Base-by-base conservation (phyloP, 139 green algal species). In the Raphidocelis subcapitata region DNA sequence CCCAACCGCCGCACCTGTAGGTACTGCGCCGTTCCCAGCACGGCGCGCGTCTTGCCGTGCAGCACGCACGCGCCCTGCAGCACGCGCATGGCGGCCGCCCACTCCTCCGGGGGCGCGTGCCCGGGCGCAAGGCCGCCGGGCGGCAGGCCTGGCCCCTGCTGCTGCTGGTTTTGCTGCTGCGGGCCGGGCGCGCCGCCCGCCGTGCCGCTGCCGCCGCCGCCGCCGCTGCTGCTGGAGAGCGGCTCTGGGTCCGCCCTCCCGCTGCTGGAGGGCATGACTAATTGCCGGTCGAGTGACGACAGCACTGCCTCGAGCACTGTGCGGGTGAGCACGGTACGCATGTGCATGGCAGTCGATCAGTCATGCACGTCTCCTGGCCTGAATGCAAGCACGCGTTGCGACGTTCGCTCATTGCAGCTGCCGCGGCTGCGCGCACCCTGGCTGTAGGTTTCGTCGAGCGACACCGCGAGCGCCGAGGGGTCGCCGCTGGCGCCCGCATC, bases 361-460 rank as follows among this genome's bases (percentile, higher is more conserved):
- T 12, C 12, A 49, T n/a, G n/a, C n/a, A n/a, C n/a, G n/a, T n/a
- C n/a, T n/a, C n/a, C n/a, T n/a, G n/a, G n/a, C n/a, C n/a, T n/a
- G n/a, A n/a, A n/a, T n/a, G n/a, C n/a, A n/a, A n/a, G n/a, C n/a
- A n/a, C n/a, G n/a, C n/a, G n/a, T n/a, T n/a, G n/a, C n/a, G n/a
- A n/a, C n/a, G n/a, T n/a, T n/a, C n/a, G n/a, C n/a, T n/a, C n/a
- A n/a, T n/a, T n/a, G n/a, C n/a, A n/a, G n/a, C n/a, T n/a, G n/a
- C n/a, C n/a, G n/a, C n/a, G n/a, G n/a, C n/a, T n/a, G n/a, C n/a
- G n/a, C n/a, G n/a, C 65, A 69, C 70, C 70, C 44, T 77, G 70
- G 33, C 60, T 70, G 61, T 77, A 77, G 0, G 61, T 70, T 55
- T 49, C 24, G 26, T 77, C 70, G 44, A 77, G 33, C 24, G 62